These are phyloP conservation scores for Neophaeococcomyces aloes DNA, from an alignment of 2,329 filamentous ascomycete genomes.

Conservation along the genomic window DNA sequence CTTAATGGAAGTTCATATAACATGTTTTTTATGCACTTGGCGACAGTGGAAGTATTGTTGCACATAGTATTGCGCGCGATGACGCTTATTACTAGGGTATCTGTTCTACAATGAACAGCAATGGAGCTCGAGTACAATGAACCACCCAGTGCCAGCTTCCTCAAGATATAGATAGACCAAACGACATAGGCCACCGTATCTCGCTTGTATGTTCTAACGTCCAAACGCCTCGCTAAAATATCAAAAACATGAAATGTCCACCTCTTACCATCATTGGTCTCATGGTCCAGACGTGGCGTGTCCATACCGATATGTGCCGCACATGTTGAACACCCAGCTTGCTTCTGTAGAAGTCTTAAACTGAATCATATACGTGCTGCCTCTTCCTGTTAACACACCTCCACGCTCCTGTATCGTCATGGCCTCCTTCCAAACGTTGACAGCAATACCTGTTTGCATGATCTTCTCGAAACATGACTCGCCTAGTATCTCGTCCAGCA, in stretches of 20 bases:
- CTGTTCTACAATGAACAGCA: too few species aligned
- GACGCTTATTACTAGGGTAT: too few species aligned
- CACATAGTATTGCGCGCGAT: too few species aligned
- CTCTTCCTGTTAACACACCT: conserved; percentile 49
- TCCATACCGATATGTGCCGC: conserved; percentile 43
- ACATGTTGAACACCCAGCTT: conserved; percentile 45
- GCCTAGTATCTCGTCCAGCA: conserved; percentile 75
- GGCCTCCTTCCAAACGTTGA: conserved; percentile 76
- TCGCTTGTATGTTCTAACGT: too few species aligned
- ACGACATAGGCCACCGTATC: too few species aligned
- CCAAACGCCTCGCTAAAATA: not conserved
- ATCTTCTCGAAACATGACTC: conserved; percentile 77
- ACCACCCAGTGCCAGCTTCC: too few species aligned
- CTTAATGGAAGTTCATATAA: too few species aligned
- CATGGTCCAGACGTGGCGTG: not conserved
- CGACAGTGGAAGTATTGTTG: too few species aligned
- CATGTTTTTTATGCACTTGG: too few species aligned
- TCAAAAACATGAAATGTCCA: not conserved
- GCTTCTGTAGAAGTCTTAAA: conserved; percentile 45
- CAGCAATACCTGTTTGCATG: conserved; percentile 74
- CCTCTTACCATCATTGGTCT: not conserved
- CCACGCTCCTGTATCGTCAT: conserved; percentile 47
- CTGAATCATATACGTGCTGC: conserved; percentile 56
- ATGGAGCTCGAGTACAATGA: too few species aligned
- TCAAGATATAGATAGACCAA: too few species aligned